These are phyloP conservation scores for Sporothrix luriei DNA, from an alignment of 2,329 filamentous ascomycete species.

Conservation along the genomic window DNA sequence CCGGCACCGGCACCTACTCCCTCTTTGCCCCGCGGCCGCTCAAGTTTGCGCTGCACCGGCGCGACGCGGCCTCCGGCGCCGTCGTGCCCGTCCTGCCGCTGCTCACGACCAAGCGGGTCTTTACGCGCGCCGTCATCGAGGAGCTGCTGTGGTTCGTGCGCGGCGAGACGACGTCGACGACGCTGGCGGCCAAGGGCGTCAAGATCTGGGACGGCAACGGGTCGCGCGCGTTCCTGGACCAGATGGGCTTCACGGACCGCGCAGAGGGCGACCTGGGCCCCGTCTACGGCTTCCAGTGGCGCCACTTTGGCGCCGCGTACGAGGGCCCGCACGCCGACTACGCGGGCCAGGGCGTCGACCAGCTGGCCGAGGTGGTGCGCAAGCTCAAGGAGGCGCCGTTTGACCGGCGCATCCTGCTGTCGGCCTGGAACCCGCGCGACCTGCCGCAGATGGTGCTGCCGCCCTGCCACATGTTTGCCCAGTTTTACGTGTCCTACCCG, in stretches of 20 bases:
- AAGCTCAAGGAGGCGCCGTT: conserved; percentile 84
- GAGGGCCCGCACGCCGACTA: conserved; percentile 79
- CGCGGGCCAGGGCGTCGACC: conserved; percentile 84
- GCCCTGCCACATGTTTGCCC: conserved; percentile 96
- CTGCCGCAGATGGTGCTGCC: conserved; percentile 86
- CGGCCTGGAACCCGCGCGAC: conserved; percentile 91
- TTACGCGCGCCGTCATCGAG: conserved; percentile 82
- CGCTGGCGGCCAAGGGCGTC: conserved; percentile 77
- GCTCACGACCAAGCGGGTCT: conserved; percentile 96
- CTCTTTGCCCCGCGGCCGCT: conserved; percentile 85
- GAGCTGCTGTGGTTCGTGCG: conserved; percentile 96
- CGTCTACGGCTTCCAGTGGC: conserved; percentile 98
- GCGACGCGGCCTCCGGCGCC: conserved; percentile 51
- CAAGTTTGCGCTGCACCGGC: conserved; percentile 71
- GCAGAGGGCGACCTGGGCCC: conserved; percentile 88
- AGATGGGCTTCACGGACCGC: conserved; percentile 76
- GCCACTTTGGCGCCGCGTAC: conserved; percentile 94
- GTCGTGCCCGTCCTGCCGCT: conserved; percentile 77
- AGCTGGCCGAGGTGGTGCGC: conserved; percentile 84
- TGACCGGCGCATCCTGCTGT: conserved; percentile 86
- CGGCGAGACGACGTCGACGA: conserved; percentile 76
- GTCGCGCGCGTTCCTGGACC: conserved; percentile 85
- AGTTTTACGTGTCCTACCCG: conserved; percentile 87
- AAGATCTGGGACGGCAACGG: conserved; percentile 99
- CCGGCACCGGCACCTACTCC: conserved; percentile 88